Evolutionary conservation across 1,284 basidiomycete species (phyloP), one percentile per base, ranked within the genome.

Genomic region (Fomitopsis schrenkii): DNA sequence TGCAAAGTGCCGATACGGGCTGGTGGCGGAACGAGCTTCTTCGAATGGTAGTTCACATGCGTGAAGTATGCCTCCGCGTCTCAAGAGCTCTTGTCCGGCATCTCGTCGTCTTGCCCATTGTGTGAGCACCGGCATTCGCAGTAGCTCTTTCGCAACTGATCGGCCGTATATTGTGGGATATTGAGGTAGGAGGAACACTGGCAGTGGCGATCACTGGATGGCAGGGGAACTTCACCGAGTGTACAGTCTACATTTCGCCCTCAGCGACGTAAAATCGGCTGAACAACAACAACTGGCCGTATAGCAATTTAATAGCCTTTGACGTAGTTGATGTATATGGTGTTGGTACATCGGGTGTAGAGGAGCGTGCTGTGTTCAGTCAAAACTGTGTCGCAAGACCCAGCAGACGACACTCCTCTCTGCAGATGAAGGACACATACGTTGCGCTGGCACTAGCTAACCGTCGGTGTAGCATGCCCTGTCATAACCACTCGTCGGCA

Each of bases 31-130:
- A 87, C 81, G 57, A 81, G 88, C 70, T 93, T 94, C 74, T 97
- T 97, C 5, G 86, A 89, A 70, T 92, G 93, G 71, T 94, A 95
- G 70, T 96, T 97, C 0, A 93, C 89, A 68, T 88, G 94, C 5
- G 93, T 97, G 68, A 94, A 90, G 72, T 90, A 87, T 0, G 87
- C 89, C 56, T 91, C 84, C 8, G 88, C 86, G 42, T 78, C 78
- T 90, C 91, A 93, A 55, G 78, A 33, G 69, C 67, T 35, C 41
- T 40, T 35, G 15, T 72, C 72, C 2, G 66, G 68, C 62, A 69
- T 65, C 59, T 72, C 66, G 26, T 71, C 62, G 61, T 74, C 75
- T 7, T 73, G 72, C 17, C 42, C 48, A 14, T 58, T 45, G 69
- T 72, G 68, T 30, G 60, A 61, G 7, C 40, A 80, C 66, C 0